Evolutionary conservation across 2,329 filamentous ascomycete genomes (phyloP).

Genomic region (Torrubiella hemipterigena): DNA sequence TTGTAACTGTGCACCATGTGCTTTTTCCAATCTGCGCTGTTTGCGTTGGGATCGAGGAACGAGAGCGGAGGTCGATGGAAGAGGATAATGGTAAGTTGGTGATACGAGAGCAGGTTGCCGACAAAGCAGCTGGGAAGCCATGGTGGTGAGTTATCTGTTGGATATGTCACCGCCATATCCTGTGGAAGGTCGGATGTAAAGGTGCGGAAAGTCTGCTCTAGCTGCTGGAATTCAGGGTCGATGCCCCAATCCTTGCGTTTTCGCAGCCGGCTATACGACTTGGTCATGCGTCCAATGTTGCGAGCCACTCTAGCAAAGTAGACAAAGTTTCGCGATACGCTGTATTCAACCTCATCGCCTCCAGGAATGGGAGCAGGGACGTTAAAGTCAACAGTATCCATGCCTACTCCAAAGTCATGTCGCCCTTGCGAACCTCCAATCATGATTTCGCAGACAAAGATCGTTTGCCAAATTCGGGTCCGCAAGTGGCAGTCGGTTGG

Average conservation of each 20-base stretch:
- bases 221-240: slow-evolving; percentile 69
- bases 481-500: slow-evolving; percentile 70
- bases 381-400: slow-evolving; percentile 64
- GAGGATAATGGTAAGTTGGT: slow-evolving; percentile 74
- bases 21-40: slow-evolving; percentile 70
- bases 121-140: slow-evolving; percentile 81
- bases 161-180: slow-evolving; percentile 68
- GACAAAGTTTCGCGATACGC: slow-evolving; percentile 71
- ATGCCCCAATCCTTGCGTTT: slow-evolving; percentile 77
- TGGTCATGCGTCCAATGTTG: slow-evolving; percentile 67
- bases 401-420: slow-evolving; percentile 63
- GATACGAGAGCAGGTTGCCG: slow-evolving; percentile 82
- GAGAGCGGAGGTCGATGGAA: slow-evolving; percentile 78
- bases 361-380: slow-evolving; percentile 52
- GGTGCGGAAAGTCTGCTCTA: slow-evolving; percentile 63
- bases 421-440: slow-evolving; percentile 91
- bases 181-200: slow-evolving; percentile 69
- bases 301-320: slow-evolving; percentile 69
- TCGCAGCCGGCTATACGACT: slow-evolving; percentile 60
- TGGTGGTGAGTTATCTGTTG: slow-evolving; percentile 65
- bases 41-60: slow-evolving; percentile 58
- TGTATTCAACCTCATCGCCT: slow-evolving; percentile 62
- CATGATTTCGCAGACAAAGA: slow-evolving; percentile 82
- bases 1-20: slow-evolving; percentile 81
- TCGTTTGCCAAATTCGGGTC: slow-evolving; percentile 79